These are phyloP conservation scores for Aspergillus ruber DNA, from an alignment of 2,329 filamentous ascomycete species.

Conservation along the genomic window DNA sequence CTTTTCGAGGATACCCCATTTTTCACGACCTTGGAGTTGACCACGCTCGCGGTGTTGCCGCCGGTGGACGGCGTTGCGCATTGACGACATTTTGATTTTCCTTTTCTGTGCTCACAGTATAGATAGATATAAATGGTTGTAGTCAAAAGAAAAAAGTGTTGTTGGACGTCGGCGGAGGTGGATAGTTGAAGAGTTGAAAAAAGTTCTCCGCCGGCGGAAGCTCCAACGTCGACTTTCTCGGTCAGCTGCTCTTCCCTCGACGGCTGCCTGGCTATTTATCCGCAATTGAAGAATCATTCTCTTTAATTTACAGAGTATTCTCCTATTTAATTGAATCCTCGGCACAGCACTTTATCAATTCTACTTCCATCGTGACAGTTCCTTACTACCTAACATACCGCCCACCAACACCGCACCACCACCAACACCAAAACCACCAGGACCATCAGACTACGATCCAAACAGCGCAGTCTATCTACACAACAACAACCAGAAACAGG, in stretches of 20 bases:
- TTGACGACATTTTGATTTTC: conserved; percentile 46
- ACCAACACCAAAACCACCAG: too few species aligned
- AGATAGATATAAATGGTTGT: background rate
- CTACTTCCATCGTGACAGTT: too few species aligned
- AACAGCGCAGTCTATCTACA: background rate
- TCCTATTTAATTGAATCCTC: too few species aligned
- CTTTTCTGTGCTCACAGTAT: background rate
- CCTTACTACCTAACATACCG: too few species aligned
- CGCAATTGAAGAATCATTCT: too few species aligned
- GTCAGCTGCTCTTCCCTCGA: background rate
- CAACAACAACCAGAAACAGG: background rate
- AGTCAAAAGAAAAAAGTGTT: background rate
- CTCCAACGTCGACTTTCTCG: background rate
- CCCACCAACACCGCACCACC: too few species aligned
- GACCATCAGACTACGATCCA: too few species aligned
- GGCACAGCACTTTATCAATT: too few species aligned
- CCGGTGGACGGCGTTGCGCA: conserved; percentile 62
- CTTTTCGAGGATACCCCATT: conserved; percentile 91
- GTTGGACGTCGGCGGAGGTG: background rate
- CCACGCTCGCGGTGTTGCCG: conserved; percentile 86
- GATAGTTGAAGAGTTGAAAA: background rate
- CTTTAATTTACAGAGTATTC: too few species aligned
- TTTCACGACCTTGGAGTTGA: conserved; percentile 73
- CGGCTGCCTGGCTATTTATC: too few species aligned
- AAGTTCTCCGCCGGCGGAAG: background rate